Conservation (phyloP, 805 yeast genomes). For the Yarrowia porcina region DNA sequence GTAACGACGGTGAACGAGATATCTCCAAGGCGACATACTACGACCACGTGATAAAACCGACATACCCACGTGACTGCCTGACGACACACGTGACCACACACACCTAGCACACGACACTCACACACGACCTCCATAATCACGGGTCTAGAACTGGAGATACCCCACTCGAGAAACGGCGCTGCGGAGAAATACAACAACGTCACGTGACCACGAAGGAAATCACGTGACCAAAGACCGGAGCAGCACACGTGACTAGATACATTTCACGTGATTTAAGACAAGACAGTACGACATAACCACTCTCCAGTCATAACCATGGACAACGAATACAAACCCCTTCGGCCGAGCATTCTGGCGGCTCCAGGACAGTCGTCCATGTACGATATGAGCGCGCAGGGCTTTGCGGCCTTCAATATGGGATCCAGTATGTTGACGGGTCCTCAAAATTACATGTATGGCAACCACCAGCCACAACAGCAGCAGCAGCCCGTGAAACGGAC, state of each 20-base stretch:
- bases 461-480: not conserved
- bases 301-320: not conserved
- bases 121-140: not conserved
- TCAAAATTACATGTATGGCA: not conserved
- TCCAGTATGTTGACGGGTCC: constrained; percentile 4
- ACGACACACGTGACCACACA: not conserved
- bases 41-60: not conserved
- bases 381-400: constrained; percentile 23
- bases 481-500: constrained; percentile 1
- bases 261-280: not conserved
- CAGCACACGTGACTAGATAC: not conserved
- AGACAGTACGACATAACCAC: no score
- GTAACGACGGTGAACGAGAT: no score
- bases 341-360: constrained; percentile 21
- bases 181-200: not conserved
- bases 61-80: not conserved
- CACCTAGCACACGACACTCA: not conserved
- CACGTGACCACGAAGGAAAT: no score
- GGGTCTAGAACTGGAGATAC: not conserved
- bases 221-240: not conserved
- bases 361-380: constrained; percentile 23
- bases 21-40: no score
- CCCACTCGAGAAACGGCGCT: not conserved
- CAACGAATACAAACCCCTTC: constrained; percentile 11
- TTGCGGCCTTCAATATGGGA: constrained; percentile 1